A percentile compares a stretch with the other conserved stretches of the same genome.
Conservation (phyloP, 78 protist species). For the Planoprotostelium fungivorum region DNA sequence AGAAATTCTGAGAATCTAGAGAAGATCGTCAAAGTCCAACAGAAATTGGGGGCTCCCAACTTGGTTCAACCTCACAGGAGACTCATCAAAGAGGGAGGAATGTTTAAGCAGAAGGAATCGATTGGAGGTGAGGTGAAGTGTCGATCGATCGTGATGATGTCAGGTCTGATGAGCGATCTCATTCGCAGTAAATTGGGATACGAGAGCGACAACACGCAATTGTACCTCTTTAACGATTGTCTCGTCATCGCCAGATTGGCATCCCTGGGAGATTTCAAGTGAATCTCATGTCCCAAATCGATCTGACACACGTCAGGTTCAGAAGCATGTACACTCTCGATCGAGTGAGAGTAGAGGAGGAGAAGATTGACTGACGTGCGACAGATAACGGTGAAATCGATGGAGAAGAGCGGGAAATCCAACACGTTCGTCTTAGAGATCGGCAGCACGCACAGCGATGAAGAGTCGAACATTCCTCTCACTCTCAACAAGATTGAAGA, state of each 20-base stretch:
- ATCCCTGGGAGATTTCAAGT: background rate
- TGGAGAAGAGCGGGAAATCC: background rate
- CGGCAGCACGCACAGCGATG: background rate
- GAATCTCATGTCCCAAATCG: background rate
- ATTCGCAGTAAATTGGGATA: too few relatives aligned
- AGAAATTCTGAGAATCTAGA: slow-evolving; percentile 44
- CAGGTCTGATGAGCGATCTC: too few relatives aligned
- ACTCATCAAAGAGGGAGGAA: slow-evolving; percentile 35
- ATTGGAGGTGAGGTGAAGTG: background rate
- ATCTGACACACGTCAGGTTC: too few relatives aligned
- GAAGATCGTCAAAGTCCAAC: slow-evolving; percentile 23
- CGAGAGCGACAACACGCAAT: background rate
- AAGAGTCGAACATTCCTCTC: background rate
- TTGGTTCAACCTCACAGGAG: slow-evolving; percentile 43
- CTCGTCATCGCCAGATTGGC: background rate
- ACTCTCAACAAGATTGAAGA: background rate
- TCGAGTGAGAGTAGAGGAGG: background rate
- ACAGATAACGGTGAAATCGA: background rate
- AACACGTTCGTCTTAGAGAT: background rate
- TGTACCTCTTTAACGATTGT: background rate
- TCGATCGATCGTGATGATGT: background rate
- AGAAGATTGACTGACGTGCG: background rate
- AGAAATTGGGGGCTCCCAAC: slow-evolving; percentile 23
- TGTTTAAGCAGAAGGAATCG: background rate
- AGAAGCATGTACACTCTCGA: too few relatives aligned